Evolutionary conservation across 1,139 yeast genomes (phyloP).

Genomic region (Geotrichum restrictum): DNA sequence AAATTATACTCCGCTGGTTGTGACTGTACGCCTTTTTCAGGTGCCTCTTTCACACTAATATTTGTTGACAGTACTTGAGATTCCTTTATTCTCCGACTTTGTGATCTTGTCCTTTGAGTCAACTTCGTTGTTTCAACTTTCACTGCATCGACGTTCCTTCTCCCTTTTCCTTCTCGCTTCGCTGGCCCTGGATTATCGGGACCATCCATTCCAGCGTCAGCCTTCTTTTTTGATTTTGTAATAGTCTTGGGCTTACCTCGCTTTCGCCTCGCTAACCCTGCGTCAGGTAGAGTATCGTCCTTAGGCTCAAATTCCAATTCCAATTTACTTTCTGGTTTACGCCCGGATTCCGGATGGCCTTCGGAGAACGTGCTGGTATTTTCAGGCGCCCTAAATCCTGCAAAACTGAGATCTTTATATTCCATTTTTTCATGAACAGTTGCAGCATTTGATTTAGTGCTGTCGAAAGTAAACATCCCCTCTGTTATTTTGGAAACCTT

Average conservation of each 20-base stretch:
- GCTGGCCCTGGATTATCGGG: neutral
- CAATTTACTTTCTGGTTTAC: neutral
- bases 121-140: neutral
- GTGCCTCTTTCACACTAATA: neutral
- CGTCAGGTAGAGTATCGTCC: no score
- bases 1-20: neutral
- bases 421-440: neutral
- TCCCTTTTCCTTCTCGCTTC: neutral
- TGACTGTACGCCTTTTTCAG: neutral
- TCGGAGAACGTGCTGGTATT: neutral
- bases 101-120: neutral
- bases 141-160: neutral
- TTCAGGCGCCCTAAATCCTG: neutral
- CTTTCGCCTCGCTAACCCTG: constrained; percentile 2
- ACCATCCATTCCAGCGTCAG: neutral
- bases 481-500: constrained; percentile 10
- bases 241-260: constrained; percentile 4
- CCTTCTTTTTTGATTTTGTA: neutral
- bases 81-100: neutral
- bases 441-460: neutral
- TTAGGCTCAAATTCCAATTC: neutral
- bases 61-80: no score
- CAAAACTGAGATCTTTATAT: constrained; percentile 10
- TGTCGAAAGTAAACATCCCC: constrained; percentile 2
- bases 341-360: neutral